Conservation (phyloP, 2,329 filamentous ascomycete genomes). For the Pestalotiopsis sp. region DNA sequence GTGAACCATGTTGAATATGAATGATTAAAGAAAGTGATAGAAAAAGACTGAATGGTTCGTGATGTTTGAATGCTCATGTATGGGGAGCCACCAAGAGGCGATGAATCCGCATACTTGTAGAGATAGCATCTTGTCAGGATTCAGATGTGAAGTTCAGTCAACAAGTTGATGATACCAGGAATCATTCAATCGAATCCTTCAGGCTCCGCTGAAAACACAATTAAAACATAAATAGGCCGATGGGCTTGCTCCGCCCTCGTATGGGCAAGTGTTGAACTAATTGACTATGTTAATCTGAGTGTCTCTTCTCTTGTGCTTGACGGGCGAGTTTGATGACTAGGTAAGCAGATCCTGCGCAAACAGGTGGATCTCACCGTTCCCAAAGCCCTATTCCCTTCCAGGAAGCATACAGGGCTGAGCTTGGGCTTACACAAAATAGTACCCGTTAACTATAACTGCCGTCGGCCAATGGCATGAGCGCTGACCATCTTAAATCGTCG, state of each 20-base stretch:
- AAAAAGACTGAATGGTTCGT: background rate
- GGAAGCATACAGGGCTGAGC: background rate
- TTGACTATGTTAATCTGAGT: background rate
- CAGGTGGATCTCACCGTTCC: background rate
- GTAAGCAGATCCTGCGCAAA: background rate
- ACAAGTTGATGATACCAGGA: background rate
- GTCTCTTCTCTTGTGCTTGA: background rate
- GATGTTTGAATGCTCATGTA: background rate
- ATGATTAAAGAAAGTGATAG: background rate
- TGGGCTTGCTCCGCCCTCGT: background rate
- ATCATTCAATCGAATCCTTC: background rate
- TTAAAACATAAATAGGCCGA: background rate
- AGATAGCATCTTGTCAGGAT: background rate
- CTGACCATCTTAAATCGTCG: too few relatives aligned
- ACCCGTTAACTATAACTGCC: background rate
- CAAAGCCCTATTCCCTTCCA: background rate
- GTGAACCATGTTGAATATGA: background rate
- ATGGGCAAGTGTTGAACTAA: background rate
- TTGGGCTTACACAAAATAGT: background rate
- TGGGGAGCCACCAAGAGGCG: background rate
- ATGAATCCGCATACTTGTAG: background rate
- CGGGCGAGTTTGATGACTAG: background rate
- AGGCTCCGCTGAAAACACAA: background rate
- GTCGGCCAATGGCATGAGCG: too few relatives aligned
- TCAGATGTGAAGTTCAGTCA: background rate